Evolutionary conservation across 2,329 filamentous ascomycete genomes (phyloP), one percentile per base, ranked within the genome.

Genomic region (Cladophialophora exuberans): DNA sequence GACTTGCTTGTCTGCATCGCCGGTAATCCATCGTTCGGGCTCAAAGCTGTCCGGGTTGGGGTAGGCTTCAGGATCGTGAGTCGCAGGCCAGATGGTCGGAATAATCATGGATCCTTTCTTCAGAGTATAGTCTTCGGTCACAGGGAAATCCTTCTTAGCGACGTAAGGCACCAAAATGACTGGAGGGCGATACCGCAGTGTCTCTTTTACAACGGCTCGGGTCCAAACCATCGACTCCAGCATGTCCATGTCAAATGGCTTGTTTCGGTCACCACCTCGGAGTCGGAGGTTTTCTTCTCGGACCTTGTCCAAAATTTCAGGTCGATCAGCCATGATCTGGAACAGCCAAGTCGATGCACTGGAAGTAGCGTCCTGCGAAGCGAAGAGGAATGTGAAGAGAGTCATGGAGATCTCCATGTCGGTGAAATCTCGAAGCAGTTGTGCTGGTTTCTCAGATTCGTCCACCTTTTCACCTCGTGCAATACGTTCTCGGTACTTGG

Each of bases 161-260:
- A 92, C 73, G 74, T 97, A 97, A 28, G 94, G 94, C 46, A 97
- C 90, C 90, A 99, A 96, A 73, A 97, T 83, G 67, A 99, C 94
- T 53, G 94, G 94, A 62, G 94, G 94, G 53, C 93, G 89, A 80
- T 95, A 97, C 69, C 94, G 89, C 62, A 96, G 83, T 55, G 90
- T 87, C 77, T 96, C 91, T 66, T 89, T 90, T 63, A 97, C 89
- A 38, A 96, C 90, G 35, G 91, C 93, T 56, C 90, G 88, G 38
- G 94, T 97, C 73, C 95, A 97, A 11, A 84, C 83, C 81, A 97
- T 84, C 48, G 87, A 86, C 69, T 97, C 94, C 42, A 97, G 83
- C 73, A 94, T 81, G 55, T 96, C 91, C 79, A 97, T 85, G 64
- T 83, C 85, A 62, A 96, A 75, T 13, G 83, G 78, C 18, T 83